Conservation (phyloP, 441 rosid genomes). For the Pelargonium fulgidum region DNA sequence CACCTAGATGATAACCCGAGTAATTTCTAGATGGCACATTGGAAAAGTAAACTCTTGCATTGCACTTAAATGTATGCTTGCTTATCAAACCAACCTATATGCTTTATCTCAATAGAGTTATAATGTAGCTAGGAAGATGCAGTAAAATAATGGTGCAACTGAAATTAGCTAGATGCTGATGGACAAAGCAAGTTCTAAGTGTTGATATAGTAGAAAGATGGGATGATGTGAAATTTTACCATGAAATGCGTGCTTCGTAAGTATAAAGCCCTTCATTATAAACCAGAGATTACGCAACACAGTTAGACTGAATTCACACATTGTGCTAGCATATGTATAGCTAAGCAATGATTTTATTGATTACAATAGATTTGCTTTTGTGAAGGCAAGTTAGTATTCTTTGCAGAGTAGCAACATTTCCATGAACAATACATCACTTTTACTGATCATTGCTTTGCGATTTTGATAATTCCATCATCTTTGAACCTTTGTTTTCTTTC, state of each 20-base stretch:
- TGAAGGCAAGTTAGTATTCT: conserved; percentile 4
- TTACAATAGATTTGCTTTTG: conserved; percentile 7
- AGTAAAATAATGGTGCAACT: conserved; percentile 27
- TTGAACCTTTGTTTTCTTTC: background rate
- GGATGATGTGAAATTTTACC: conserved; percentile 30
- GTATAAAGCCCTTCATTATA: conserved; percentile 26
- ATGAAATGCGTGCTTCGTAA: conserved; percentile 24
- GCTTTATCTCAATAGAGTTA: conserved; percentile 29
- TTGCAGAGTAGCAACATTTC: conserved; percentile 16
- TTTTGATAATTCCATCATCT: conserved; percentile 12
- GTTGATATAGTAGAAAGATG: conserved; percentile 21
- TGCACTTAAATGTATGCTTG: conserved; percentile 31
- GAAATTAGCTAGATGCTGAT: conserved; percentile 20
- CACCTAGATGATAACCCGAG: too few relatives aligned
- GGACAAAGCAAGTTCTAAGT: conserved; percentile 25
- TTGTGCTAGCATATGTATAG: conserved; percentile 18
- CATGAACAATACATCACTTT: background rate
- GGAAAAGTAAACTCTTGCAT: conserved; percentile 12
- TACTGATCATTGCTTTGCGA: conserved; percentile 13
- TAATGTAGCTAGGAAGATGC: conserved; percentile 25
- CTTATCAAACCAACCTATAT: conserved; percentile 33
- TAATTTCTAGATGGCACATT: too few relatives aligned
- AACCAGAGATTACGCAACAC: conserved; percentile 24
- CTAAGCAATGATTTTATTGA: conserved; percentile 23
- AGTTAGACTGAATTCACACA: conserved; percentile 22